phyloP scores from a whole-genome alignment of 805 yeast genomes.

The Sungouiozyma ichnusensis region DNA sequence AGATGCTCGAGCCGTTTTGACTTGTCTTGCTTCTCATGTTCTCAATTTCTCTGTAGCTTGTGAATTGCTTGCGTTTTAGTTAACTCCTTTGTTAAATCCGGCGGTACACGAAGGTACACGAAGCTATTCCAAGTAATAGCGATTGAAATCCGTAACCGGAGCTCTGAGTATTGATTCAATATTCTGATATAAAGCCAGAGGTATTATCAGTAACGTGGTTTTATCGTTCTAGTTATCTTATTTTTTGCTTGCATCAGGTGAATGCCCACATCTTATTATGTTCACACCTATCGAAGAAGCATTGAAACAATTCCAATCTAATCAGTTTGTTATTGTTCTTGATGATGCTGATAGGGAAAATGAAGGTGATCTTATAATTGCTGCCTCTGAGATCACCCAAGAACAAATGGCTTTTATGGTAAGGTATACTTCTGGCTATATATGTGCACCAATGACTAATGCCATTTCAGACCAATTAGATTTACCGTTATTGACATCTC shows the following conservation, averaged over 20 bases:
- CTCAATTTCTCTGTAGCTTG: too few relatives aligned
- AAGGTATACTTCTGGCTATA: slow-evolving; percentile 78
- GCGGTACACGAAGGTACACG: not conserved
- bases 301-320: slow-evolving; percentile 23
- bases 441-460: slow-evolving; percentile 79
- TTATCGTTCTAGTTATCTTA: too few relatives aligned
- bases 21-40: too few relatives aligned
- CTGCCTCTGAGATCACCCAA: slow-evolving; percentile 74
- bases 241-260: too few relatives aligned
- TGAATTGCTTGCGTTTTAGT: too few relatives aligned
- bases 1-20: too few relatives aligned
- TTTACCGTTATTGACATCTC: slow-evolving; percentile 57
- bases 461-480: slow-evolving; percentile 71
- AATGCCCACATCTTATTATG: too few relatives aligned
- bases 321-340: slow-evolving; percentile 79
- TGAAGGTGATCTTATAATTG: slow-evolving; percentile 92
- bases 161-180: too few relatives aligned
- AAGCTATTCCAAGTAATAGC: too few relatives aligned
- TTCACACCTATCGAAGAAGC: slow-evolving; percentile 25
- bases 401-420: slow-evolving; percentile 92
- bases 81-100: not conserved
- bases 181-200: too few relatives aligned
- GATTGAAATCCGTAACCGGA: too few relatives aligned
- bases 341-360: slow-evolving; percentile 95
- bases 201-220: too few relatives aligned